Percentiles rank a stretch among this genome's conserved stretches.
Conservation (phyloP, 768 basidiomycete genomes). For the Pilatotrama ljubarskyi region DNA sequence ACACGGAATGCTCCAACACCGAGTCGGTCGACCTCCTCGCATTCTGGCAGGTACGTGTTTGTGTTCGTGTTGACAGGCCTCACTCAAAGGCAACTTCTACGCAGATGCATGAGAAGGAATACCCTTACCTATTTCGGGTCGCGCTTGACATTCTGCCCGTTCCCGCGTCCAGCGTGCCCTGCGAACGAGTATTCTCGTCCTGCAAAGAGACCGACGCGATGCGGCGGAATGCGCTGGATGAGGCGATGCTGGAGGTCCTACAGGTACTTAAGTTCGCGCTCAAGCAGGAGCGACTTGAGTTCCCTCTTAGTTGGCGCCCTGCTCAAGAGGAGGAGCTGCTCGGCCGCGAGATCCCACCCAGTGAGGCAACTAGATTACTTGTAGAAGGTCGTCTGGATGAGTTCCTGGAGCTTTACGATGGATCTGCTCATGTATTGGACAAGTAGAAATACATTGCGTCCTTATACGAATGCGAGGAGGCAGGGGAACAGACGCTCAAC, state of each 20-base stretch:
- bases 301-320: not conserved
- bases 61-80: no score
- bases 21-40: not conserved
- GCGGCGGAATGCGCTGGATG: not conserved
- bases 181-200: constrained; percentile 5
- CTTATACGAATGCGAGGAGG: not conserved
- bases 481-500: not conserved
- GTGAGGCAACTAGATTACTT: not conserved
- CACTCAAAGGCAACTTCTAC: no score
- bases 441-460: not conserved
- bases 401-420: not conserved
- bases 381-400: not conserved
- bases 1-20: no score
- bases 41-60: constrained; percentile 1
- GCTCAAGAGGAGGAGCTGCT: not conserved
- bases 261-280: constrained; percentile 1
- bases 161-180: not conserved
- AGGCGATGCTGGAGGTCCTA: constrained; percentile 2
- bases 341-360: not conserved
- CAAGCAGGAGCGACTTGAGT: not conserved
- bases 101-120: not conserved
- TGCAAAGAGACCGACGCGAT: constrained; percentile 7
- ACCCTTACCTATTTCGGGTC: not conserved
- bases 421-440: not conserved
- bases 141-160: constrained; percentile 6